phyloP scores from a whole-genome alignment of 768 basidiomycete genomes.

The Lactifluus echinatus region DNA sequence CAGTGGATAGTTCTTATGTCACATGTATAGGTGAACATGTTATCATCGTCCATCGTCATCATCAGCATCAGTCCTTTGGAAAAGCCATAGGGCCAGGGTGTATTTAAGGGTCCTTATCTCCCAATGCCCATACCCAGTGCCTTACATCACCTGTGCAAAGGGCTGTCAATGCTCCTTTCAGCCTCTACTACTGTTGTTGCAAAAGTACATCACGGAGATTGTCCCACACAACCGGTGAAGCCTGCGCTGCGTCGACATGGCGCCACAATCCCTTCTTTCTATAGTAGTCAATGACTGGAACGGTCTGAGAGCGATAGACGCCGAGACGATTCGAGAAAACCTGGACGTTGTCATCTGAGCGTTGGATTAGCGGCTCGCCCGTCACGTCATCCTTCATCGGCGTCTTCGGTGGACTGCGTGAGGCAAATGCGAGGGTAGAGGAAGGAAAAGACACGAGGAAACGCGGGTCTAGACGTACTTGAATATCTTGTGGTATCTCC shows the following conservation, averaged over 20 bases:
- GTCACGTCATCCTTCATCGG: conserved; percentile 84
- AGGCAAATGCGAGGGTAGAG: background rate
- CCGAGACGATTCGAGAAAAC: conserved; percentile 81
- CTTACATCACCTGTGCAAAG: background rate
- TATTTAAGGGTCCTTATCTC: background rate
- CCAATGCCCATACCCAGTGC: background rate
- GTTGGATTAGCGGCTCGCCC: conserved; percentile 93
- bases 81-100: no score
- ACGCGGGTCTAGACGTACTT: no score
- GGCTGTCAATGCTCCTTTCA: background rate
- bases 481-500: conserved; percentile 94
- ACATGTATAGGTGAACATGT: no score
- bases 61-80: no score
- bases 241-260: conserved; percentile 89
- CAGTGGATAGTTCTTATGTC: no score
- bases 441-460: no score
- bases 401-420: conserved; percentile 89
- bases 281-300: conserved; percentile 96
- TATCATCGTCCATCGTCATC: no score
- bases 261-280: conserved; percentile 84
- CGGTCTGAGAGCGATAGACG: conserved; percentile 91
- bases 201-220: conserved; percentile 59
- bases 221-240: conserved; percentile 89
- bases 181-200: conserved; percentile 33
- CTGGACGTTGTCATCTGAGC: conserved; percentile 97